Percentiles rank a stretch among this genome's conserved stretches.
Evolutionary conservation across 305 asterid genomes (phyloP).

Genomic region (Striga hermonthica): DNA sequence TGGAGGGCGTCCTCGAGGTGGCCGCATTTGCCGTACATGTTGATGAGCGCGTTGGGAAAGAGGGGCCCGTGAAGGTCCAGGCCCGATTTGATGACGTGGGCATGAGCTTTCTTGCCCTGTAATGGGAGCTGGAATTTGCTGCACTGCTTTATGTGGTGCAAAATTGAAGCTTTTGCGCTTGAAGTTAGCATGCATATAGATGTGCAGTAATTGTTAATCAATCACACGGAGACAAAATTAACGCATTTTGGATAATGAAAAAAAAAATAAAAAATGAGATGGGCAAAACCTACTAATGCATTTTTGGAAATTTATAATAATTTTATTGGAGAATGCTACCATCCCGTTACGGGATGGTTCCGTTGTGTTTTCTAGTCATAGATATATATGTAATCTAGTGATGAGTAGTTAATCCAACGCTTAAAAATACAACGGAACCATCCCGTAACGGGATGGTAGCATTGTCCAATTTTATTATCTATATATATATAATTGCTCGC

Average conservation of each 20-base stretch:
- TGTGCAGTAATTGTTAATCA: not conserved
- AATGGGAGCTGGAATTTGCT: slow-evolving; percentile 36
- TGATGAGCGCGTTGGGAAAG: slow-evolving; percentile 50
- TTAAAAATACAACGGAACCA: no score
- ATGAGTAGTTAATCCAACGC: no score
- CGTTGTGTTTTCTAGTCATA: no score
- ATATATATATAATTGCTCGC: no score
- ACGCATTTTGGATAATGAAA: not conserved
- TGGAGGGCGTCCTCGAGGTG: slow-evolving; percentile 45
- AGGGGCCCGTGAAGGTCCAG: slow-evolving; percentile 34
- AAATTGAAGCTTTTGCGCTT: slow-evolving; percentile 18
- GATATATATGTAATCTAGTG: no score
- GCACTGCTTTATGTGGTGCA: slow-evolving; percentile 58
- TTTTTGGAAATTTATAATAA: no score
- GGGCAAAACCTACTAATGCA: no score
- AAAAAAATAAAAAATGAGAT: no score
- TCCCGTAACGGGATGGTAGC: no score
- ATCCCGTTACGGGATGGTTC: no score
- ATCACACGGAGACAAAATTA: not conserved
- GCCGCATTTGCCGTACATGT: slow-evolving; percentile 56
- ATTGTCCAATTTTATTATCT: no score
- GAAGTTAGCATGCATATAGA: slow-evolving; percentile 1
- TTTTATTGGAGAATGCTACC: no score
- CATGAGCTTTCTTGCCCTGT: slow-evolving; percentile 56
- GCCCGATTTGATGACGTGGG: slow-evolving; percentile 57